Percentiles rank a stretch among this genome's conserved stretches.
Evolutionary conservation across 176 grass and related monocot genomes (phyloP).

Genomic region (Neostapfia colusana): DNA sequence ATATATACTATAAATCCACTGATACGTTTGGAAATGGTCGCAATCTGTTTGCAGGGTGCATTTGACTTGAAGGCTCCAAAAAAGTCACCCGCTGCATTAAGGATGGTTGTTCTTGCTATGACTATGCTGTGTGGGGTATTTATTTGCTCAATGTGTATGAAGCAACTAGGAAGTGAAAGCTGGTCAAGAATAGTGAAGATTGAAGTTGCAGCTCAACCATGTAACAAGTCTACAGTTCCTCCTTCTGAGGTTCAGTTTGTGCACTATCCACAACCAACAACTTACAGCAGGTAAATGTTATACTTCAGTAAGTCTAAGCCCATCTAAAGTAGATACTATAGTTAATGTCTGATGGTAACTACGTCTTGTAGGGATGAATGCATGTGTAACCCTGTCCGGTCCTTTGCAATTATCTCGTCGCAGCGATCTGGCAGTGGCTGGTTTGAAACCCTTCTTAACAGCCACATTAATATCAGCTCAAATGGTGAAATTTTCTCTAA

Average conservation of each 20-base stretch:
- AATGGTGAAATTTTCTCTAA: slow-evolving; percentile 90
- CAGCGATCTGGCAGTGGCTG: slow-evolving; percentile 95
- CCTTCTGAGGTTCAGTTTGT: slow-evolving; percentile 52
- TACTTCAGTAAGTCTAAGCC: slow-evolving; percentile 8
- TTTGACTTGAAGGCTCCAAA: slow-evolving; percentile 65
- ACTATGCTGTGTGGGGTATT: slow-evolving; percentile 73
- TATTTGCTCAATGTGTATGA: slow-evolving; percentile 73
- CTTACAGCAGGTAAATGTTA: slow-evolving; percentile 62
- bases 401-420: slow-evolving; percentile 79
- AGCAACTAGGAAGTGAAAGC: slow-evolving; percentile 62
- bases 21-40: slow-evolving; percentile 1
- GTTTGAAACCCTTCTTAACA: slow-evolving; percentile 95
- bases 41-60: slow-evolving; percentile 52
- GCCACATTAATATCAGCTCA: slow-evolving; percentile 82
- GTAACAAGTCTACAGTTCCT: slow-evolving; percentile 45
- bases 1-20: slow-evolving; percentile 5
- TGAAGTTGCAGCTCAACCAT: slow-evolving; percentile 45
- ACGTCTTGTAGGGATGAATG: slow-evolving; percentile 70
- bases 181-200: slow-evolving; percentile 66
- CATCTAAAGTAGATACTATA: slow-evolving; percentile 22
- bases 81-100: slow-evolving; percentile 58
- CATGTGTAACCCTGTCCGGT: slow-evolving; percentile 66
- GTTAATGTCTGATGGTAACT: slow-evolving; percentile 39
- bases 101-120: slow-evolving; percentile 62
- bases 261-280: slow-evolving; percentile 69